A percentile compares a stretch with the other conserved stretches of the same genome.
These are phyloP conservation scores for Plasmodium billcollinsi DNA, from an alignment of 169 alveolate genomes.

Conservation along the genomic window DNA sequence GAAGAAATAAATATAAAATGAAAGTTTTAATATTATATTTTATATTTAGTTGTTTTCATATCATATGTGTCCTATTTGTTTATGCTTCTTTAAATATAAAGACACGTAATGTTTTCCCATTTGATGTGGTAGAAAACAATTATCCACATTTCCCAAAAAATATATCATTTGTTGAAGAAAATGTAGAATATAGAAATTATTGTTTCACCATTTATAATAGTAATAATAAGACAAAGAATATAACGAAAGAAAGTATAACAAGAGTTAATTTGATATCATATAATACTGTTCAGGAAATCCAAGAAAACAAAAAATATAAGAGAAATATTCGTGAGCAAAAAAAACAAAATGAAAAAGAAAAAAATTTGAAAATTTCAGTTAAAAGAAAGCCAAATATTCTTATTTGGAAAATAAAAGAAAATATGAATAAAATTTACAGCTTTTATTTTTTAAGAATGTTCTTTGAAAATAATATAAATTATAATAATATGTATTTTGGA, in stretches of 20 bases:
- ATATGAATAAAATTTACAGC: background rate
- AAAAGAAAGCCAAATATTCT: background rate
- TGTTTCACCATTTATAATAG: background rate
- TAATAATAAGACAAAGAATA: background rate
- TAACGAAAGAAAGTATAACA: background rate
- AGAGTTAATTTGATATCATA: too few relatives aligned
- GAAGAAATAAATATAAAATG: conserved; percentile 23
- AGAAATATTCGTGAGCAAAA: background rate
- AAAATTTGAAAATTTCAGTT: background rate
- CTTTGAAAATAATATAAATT: too few relatives aligned
- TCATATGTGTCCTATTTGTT: conserved; percentile 22
- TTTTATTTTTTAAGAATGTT: background rate
- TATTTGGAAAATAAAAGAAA: background rate
- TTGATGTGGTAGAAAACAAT: conserved; percentile 6
- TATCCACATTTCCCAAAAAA: background rate
- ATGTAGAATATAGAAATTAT: conserved; percentile 1
- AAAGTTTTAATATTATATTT: conserved; percentile 9
- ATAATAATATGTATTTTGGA: too few relatives aligned
- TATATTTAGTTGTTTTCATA: conserved; percentile 5
- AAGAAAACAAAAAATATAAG: background rate
- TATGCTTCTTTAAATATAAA: conserved; percentile 8
- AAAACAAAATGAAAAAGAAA: background rate
- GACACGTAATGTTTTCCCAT: conserved; percentile 17
- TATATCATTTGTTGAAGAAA: conserved; percentile 15
- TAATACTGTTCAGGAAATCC: background rate